Conservation (phyloP, 306 rosid species). For the Cicer judaicum region DNA sequence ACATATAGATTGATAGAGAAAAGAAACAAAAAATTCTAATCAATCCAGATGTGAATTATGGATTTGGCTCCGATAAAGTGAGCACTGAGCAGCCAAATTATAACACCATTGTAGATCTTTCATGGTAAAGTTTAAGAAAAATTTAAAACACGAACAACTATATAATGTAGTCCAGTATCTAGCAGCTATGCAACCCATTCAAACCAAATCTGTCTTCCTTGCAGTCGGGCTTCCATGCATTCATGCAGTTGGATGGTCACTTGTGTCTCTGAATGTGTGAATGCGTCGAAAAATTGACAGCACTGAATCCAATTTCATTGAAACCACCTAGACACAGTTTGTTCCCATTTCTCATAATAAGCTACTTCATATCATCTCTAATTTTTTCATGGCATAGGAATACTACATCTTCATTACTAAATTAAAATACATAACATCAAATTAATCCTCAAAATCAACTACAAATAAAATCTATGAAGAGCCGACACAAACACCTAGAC, state of each 20-base stretch:
- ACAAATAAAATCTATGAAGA: background rate
- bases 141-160: background rate
- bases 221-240: too few species aligned
- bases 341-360: slow-evolving; percentile 28
- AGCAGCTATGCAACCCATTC: slow-evolving; percentile 11
- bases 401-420: slow-evolving; percentile 1
- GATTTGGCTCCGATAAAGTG: slow-evolving; percentile 4
- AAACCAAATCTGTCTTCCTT: background rate
- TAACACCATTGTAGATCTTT: background rate
- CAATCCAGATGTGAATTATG: slow-evolving; percentile 5
- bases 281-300: too few species aligned
- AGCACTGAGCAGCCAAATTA: background rate
- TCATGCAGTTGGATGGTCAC: too few species aligned
- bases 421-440: slow-evolving; percentile 7
- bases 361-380: slow-evolving; percentile 10
- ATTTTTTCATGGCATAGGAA: background rate
- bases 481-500: too few species aligned
- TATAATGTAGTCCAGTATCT: background rate
- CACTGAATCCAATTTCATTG: background rate
- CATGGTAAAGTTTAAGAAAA: background rate
- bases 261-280: too few species aligned
- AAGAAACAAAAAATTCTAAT: background rate
- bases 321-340: slow-evolving; percentile 17
- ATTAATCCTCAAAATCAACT: background rate
- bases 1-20: background rate